Base-by-base conservation (phyloP, 257 asterid species). In the Salvia hispanica region DNA sequence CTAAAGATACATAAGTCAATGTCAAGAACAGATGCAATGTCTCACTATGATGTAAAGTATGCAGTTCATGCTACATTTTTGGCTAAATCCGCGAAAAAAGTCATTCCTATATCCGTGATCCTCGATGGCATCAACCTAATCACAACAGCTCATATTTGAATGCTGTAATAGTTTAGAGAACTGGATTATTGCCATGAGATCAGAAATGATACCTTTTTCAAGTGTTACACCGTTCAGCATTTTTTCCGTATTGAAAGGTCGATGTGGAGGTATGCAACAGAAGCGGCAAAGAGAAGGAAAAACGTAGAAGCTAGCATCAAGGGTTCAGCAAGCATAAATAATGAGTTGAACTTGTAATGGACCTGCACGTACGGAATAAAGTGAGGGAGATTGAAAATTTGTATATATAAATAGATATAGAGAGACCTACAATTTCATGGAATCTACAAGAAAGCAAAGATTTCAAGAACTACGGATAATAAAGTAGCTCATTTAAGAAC, bases 241-340 rank as follows among this genome's bases (percentile, higher is more conserved):
- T 74, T 77, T 81, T 91, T 91, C 78, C 92, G 76, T 52, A 94
- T 71, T 0, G 97, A 84, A 61, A 91, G 83, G 77, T 91, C 99
- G 50, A 83, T 71, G 80, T 88, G 96, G 70, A 87, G 89, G 81
- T 88, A 94, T n/a, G 90, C 89, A 48, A 87, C 72, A 72, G 78
- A 87, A 58, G 91, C 81, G 67, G 76, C 51, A 67, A 94, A 94
- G 76, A 88, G 78, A 28, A 91, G 80, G 84, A 91, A 87, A 80
- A 91, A 94, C 28, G 81, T 95, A 55, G 95, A 78, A 67, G 43
- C 80, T 37, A 94, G 81, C 96, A 94, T 88, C 89, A 94, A 46
- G 54, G 99, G 99, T 78, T 94, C 99, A 0, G 98, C 99, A 36
- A 94, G 95, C 99, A 94, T 94, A 75, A 80, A 94, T 67, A 87